Evolutionary conservation across 345 rosid species (phyloP).

Genomic region (Linum tenue): DNA sequence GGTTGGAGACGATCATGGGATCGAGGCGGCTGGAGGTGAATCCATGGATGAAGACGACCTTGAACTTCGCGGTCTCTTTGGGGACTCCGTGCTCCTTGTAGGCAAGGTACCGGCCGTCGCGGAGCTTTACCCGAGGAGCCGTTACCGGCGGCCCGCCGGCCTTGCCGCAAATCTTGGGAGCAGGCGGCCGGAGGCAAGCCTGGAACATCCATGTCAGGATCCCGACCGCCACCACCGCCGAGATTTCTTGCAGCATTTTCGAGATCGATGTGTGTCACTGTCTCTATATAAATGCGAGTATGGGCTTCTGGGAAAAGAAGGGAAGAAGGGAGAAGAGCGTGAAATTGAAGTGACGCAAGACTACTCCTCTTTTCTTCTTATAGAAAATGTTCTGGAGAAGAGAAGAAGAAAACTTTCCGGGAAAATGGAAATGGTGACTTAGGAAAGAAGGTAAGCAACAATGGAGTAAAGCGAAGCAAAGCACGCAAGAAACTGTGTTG

Average conservation of each 20-base stretch:
- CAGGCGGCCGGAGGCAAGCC: background rate
- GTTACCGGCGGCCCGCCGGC: conserved; percentile 1
- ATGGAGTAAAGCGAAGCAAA: no score
- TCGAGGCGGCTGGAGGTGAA: conserved; percentile 2
- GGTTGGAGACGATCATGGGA: background rate
- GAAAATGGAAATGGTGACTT: no score
- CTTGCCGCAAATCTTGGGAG: conserved; percentile 3
- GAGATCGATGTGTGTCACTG: no score
- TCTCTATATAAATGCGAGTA: no score
- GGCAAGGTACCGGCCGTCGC: conserved; percentile 1
- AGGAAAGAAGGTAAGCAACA: no score
- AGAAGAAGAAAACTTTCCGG: no score
- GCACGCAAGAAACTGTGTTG: no score
- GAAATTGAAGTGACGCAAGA: no score
- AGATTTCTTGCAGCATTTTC: background rate
- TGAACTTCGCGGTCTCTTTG: background rate
- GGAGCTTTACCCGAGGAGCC: background rate
- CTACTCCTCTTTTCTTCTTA: no score
- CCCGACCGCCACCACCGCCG: background rate
- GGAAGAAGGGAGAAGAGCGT: no score
- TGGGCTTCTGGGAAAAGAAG: no score
- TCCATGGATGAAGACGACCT: conserved; percentile 1
- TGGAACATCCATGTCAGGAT: background rate
- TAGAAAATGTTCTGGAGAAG: no score
- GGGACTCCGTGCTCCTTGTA: conserved; percentile 7